Conservation (phyloP, 805 yeast species). For the Kuraishia hungarica region DNA sequence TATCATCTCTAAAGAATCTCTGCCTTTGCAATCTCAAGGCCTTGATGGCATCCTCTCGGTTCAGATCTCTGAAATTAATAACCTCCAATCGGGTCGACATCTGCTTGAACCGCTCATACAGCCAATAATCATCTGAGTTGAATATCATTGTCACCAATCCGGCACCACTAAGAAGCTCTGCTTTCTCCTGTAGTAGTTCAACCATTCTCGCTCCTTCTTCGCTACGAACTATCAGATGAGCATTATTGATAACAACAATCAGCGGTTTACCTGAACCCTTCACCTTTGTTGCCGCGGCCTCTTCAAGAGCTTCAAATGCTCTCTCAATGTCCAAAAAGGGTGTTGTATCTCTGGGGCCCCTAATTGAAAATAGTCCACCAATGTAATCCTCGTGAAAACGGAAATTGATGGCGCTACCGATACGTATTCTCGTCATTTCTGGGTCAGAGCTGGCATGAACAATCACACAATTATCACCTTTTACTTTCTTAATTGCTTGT, state of each 20-base stretch:
- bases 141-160: slow-evolving; percentile 60
- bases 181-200: slow-evolving; percentile 75
- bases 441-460: slow-evolving; percentile 84
- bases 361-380: slow-evolving; percentile 69
- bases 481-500: slow-evolving; percentile 58
- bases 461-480: slow-evolving; percentile 57
- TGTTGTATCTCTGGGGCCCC: slow-evolving; percentile 82
- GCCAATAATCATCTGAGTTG: slow-evolving; percentile 83
- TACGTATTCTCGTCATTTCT: slow-evolving; percentile 66
- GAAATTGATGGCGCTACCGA: slow-evolving; percentile 69
- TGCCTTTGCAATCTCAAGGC: slow-evolving; percentile 46
- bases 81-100: slow-evolving; percentile 71
- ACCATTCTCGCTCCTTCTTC: slow-evolving; percentile 65
- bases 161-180: slow-evolving; percentile 68
- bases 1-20: slow-evolving; percentile 27
- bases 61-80: slow-evolving; percentile 57
- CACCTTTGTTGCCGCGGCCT: slow-evolving; percentile 50
- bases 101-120: slow-evolving; percentile 65
- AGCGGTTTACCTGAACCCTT: slow-evolving; percentile 42
- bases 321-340: slow-evolving; percentile 77
- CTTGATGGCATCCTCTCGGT: slow-evolving; percentile 42
- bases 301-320: slow-evolving; percentile 69
- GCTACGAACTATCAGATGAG: slow-evolving; percentile 69
- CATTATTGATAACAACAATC: slow-evolving; percentile 61
- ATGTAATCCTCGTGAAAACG: slow-evolving; percentile 75